Evolutionary conservation across 495 filamentous ascomycete genomes (phyloP).

Genomic region (Aspergillus funiculosus): DNA sequence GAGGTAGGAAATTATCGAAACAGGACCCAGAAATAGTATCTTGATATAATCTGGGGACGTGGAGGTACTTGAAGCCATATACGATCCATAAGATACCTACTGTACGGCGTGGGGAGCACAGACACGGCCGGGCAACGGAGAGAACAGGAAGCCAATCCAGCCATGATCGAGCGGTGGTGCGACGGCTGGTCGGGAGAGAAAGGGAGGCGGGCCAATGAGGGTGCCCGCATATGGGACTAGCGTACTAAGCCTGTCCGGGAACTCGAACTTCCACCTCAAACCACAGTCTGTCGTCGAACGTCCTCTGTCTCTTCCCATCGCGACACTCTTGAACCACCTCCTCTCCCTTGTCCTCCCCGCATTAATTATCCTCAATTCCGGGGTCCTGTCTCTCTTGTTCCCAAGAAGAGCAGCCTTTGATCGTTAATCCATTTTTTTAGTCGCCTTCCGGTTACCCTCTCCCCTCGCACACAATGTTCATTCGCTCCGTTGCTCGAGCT

Average conservation of each 20-base stretch:
- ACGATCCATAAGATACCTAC: too few species aligned
- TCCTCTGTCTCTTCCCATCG: slow-evolving; percentile 35
- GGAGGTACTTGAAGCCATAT: too few species aligned
- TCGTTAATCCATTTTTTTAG: slow-evolving; percentile 31
- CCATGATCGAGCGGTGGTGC: slow-evolving; percentile 22
- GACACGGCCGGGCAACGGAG: too few species aligned
- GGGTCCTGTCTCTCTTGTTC: slow-evolving; percentile 23
- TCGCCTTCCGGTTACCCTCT: slow-evolving; percentile 27
- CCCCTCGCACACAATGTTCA: slow-evolving; percentile 45
- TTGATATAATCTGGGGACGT: too few species aligned
- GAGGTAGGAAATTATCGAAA: too few species aligned
- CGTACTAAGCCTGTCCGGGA: slow-evolving; percentile 34
- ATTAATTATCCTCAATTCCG: slow-evolving; percentile 17
- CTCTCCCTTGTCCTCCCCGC: slow-evolving; percentile 29
- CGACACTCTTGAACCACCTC: slow-evolving; percentile 27
- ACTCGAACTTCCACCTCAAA: slow-evolving; percentile 44
- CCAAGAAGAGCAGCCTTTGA: slow-evolving; percentile 18
- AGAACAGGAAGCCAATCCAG: slow-evolving; percentile 13
- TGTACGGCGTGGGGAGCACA: too few species aligned
- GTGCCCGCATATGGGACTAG: slow-evolving; percentile 31
- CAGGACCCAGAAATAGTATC: too few species aligned
- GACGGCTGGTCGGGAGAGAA: slow-evolving; percentile 13
- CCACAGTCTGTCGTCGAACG: slow-evolving; percentile 38
- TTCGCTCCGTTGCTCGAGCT: slow-evolving; percentile 42
- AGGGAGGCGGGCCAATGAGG: slow-evolving; percentile 32